A percentile compares a stretch with the other conserved stretches of the same genome.
Evolutionary conservation across 1,284 basidiomycete genomes (phyloP).

Genomic region (Boletellus deceptivus): DNA sequence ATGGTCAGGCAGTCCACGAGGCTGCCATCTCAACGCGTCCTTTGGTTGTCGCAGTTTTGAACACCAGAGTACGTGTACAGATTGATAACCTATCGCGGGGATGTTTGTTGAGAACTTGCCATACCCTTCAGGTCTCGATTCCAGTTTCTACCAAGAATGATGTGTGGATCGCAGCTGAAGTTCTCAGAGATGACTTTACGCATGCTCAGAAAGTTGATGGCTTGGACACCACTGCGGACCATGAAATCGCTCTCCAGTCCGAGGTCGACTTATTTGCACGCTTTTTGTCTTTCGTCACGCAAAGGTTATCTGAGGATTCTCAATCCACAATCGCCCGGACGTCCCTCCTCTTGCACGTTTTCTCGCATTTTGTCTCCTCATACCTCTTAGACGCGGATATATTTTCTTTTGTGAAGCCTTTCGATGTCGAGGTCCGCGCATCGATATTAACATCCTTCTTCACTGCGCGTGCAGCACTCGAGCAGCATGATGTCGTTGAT

Average conservation of each 20-base stretch:
- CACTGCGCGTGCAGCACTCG: conserved; percentile 71
- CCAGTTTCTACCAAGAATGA: conserved; percentile 75
- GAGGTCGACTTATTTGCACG: conserved; percentile 75
- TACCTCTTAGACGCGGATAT: conserved; percentile 77
- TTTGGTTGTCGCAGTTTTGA: conserved; percentile 57
- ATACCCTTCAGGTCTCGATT: conserved; percentile 63
- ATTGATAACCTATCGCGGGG: conserved; percentile 11
- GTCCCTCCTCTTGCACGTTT: conserved; percentile 68
- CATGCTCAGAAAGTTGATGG: conserved; percentile 61
- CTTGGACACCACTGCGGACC: conserved; percentile 48
- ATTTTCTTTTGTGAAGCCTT: conserved; percentile 76
- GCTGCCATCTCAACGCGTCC: conserved; percentile 57
- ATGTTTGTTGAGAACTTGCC: conserved; percentile 10
- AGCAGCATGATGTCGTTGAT: conserved; percentile 55
- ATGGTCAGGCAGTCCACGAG: conserved; percentile 29
- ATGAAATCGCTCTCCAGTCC: conserved; percentile 59
- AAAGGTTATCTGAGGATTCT: conserved; percentile 54
- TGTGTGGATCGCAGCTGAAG: conserved; percentile 88
- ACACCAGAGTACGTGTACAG: conserved; percentile 60
- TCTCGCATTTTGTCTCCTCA: conserved; percentile 76
- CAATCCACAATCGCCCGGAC: conserved; percentile 57
- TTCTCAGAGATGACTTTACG: conserved; percentile 82
- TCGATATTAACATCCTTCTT: conserved; percentile 81
- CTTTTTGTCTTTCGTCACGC: conserved; percentile 74
- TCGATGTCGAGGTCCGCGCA: conserved; percentile 76